phyloP scores from a whole-genome alignment of 441 rosid species.

The Gossypium gossypioides region DNA sequence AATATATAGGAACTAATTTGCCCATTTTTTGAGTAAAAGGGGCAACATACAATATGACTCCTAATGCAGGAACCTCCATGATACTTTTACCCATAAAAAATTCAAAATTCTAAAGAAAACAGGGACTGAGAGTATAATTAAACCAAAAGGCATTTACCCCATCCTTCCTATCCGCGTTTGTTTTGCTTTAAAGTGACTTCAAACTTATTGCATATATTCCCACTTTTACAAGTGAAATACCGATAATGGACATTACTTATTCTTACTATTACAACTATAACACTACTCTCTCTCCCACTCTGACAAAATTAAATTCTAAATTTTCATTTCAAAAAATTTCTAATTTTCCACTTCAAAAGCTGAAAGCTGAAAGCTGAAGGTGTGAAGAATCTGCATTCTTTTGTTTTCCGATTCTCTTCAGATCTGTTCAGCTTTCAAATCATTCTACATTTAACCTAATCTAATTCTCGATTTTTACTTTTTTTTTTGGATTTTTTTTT shows the following conservation, averaged over 20 bases:
- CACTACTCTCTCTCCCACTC: not conserved
- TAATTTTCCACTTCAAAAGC: too few species aligned
- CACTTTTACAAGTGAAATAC: not conserved
- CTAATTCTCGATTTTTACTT: not conserved
- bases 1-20: too few species aligned
- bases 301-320: too few species aligned
- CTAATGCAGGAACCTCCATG: too few species aligned
- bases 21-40: too few species aligned
- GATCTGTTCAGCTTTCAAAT: not conserved
- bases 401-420: not conserved
- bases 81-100: too few species aligned
- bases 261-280: too few species aligned
- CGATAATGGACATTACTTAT: not conserved
- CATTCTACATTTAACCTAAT: not conserved
- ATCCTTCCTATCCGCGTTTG: not conserved
- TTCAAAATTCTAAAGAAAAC: not conserved
- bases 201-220: not conserved
- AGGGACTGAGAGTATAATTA: not conserved
- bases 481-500: not conserved
- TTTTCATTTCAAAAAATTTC: too few species aligned
- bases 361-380: not conserved
- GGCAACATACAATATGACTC: too few species aligned
- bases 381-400: not conserved
- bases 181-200: not conserved
- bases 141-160: too few species aligned